Percentiles rank a stretch among this genome's conserved stretches.
These are phyloP conservation scores for Neurospora sp. DNA, from an alignment of 2,329 filamentous ascomycete genomes.

Conservation along the genomic window DNA sequence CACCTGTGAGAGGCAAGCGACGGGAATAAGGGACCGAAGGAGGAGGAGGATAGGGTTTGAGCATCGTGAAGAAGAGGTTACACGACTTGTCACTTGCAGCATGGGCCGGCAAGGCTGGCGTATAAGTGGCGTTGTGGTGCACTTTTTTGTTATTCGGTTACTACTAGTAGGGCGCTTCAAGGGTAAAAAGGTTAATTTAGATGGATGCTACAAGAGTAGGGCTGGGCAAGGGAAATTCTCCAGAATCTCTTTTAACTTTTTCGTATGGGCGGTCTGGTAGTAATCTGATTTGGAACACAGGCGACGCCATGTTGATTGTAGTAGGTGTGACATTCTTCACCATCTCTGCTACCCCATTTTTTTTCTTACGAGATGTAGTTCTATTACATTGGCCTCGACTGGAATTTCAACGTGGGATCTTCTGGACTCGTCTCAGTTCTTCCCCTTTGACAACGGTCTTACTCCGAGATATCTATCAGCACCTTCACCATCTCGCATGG, in stretches of 20 bases:
- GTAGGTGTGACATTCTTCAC: too few relatives aligned
- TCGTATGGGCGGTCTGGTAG: background rate
- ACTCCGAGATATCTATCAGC: too few relatives aligned
- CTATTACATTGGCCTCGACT: background rate
- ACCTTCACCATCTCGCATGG: too few relatives aligned
- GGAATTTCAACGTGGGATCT: background rate
- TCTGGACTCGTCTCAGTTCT: background rate
- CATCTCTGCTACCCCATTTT: background rate
- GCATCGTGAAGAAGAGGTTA: background rate
- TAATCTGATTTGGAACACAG: too few relatives aligned
- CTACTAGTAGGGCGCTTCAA: background rate
- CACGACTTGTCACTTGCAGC: background rate
- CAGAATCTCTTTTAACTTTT: background rate
- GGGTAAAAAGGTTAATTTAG: background rate
- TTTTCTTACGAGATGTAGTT: background rate
- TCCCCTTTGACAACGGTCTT: too few relatives aligned
- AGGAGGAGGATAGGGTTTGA: background rate
- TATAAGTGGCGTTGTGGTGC: background rate
- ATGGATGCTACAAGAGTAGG: background rate
- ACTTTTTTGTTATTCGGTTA: background rate
- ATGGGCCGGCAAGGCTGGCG: background rate
- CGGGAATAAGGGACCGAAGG: background rate
- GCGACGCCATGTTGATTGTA: too few relatives aligned
- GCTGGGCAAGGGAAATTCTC: background rate
- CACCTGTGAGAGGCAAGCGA: slow-evolving; percentile 40